Percentiles rank a stretch among this genome's conserved stretches.
Conservation (phyloP, 2,329 filamentous ascomycete species). For the Fusarium nelsonii region DNA sequence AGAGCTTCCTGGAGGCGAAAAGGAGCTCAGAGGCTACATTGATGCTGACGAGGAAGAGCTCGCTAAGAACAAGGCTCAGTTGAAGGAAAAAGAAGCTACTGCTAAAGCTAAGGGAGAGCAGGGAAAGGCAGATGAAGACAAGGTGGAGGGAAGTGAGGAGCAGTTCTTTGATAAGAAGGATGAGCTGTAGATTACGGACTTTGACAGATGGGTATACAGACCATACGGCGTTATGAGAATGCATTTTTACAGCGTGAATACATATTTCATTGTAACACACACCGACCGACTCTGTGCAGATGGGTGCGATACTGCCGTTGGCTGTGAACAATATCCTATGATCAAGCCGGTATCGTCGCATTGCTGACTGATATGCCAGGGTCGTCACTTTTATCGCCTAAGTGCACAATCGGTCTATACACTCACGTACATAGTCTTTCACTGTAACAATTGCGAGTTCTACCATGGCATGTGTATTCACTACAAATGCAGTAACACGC, state of each 20-base stretch:
- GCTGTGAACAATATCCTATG: neutral
- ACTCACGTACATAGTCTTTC: too few relatives aligned
- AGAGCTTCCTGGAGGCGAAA: constrained; percentile 68
- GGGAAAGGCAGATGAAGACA: constrained; percentile 40
- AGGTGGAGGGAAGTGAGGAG: constrained; percentile 29
- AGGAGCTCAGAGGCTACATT: constrained; percentile 77
- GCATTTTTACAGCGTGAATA: constrained; percentile 10
- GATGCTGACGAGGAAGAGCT: constrained; percentile 64
- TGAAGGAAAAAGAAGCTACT: constrained; percentile 29
- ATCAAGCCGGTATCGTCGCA: neutral
- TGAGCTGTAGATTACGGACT: constrained; percentile 57
- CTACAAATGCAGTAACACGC: too few relatives aligned
- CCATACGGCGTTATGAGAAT: constrained; percentile 27
- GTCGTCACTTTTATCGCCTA: too few relatives aligned
- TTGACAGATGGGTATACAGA: constrained; percentile 54
- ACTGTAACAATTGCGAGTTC: too few relatives aligned
- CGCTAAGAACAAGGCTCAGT: constrained; percentile 38
- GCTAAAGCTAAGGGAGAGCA: constrained; percentile 40
- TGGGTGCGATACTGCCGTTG: neutral
- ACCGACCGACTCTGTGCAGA: neutral
- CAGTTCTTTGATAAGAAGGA: constrained; percentile 36
- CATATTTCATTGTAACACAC: neutral
- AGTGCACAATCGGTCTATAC: too few relatives aligned
- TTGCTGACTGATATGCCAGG: too few relatives aligned
- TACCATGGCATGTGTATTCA: too few relatives aligned